Base-by-base conservation (phyloP, 306 rosid genomes). In the Citrullus amarus region DNA sequence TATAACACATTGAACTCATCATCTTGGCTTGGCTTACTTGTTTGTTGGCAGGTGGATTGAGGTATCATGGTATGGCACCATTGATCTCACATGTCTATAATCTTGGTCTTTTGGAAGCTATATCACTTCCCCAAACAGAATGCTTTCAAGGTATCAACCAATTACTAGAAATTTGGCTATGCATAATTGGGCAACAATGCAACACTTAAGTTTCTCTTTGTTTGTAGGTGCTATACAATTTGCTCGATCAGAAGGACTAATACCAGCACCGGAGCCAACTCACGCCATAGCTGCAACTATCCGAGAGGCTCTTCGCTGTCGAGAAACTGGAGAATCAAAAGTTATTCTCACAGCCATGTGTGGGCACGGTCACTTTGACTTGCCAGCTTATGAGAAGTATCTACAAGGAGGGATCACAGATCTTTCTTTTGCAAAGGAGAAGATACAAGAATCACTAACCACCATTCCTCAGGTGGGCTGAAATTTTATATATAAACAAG, bases 1-100 rank as follows among this genome's bases (percentile, higher is more conserved):
- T 61, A 43, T 43, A 79, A 54, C 6, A 55, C 56, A 44, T 82
- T 60, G 5, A 36, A 4, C 51, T 11, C 11, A 15, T 79, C 69
- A 46, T 78, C 53, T 46, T 63, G n/a, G n/a, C 67, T 54, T 3
- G 76, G 63, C 44, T 81, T 36, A 75, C 17, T 77, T 50, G 6
- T 39, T 41, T 71, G 0, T 43, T 71, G 20, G 41, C 86, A 94
- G 98, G 98, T 55, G 98, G 98, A 14, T 84, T 94, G 86, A 91
- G 98, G n/a, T 94, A 94, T 87, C 98, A 94, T 22, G 98, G 96
- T 16, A 94, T 94, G 96, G 95, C 98, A 55, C 98, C 97, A 43
- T 84, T 95, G 85, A 90, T 95, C 75, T 95, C 98, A 43, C 98
- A 95, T 81, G 89, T 95, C 67, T 92, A 70, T 72, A 92, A 95